Conservation (phyloP, 306 rosid species). For the Quercus gilva region DNA sequence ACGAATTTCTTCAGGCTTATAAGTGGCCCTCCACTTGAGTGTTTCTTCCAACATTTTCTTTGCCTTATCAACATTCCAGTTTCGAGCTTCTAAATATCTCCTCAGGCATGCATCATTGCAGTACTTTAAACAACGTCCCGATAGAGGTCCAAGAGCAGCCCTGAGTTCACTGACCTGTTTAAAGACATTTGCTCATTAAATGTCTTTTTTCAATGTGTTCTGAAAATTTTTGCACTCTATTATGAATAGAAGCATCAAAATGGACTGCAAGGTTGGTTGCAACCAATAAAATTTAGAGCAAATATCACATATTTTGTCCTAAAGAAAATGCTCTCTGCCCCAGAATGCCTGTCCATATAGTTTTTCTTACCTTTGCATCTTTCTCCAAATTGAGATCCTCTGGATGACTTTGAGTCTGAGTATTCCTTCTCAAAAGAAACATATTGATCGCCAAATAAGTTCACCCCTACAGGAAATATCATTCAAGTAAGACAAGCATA, state of each 20-base stretch:
- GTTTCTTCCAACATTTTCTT: slow-evolving; percentile 85
- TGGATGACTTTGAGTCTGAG: slow-evolving; percentile 41
- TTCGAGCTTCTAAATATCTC: slow-evolving; percentile 81
- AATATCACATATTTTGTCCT: not conserved
- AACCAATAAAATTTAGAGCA: not conserved
- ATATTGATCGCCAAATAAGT: slow-evolving; percentile 32
- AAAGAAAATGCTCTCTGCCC: not conserved
- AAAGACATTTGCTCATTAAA: not conserved
- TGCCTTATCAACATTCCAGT: slow-evolving; percentile 74
- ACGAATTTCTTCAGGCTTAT: slow-evolving; percentile 85
- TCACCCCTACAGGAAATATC: slow-evolving; percentile 36
- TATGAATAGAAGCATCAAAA: not conserved
- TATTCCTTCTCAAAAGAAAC: slow-evolving; percentile 54
- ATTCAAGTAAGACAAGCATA: slow-evolving; percentile 12
- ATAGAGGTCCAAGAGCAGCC: slow-evolving; percentile 55
- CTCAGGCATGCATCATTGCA: slow-evolving; percentile 70
- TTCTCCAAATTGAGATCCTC: slow-evolving; percentile 47
- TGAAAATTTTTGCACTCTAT: not conserved
- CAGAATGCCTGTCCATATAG: not conserved
- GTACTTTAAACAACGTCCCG: slow-evolving; percentile 66
- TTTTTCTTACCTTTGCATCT: slow-evolving; percentile 57
- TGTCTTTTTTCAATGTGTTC: not conserved
- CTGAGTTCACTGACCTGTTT: slow-evolving; percentile 71
- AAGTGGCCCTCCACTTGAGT: slow-evolving; percentile 78
- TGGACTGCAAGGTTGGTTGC: not conserved